A percentile compares a stretch with the other conserved stretches of the same genome.
phyloP scores from a whole-genome alignment of 805 yeast species.

The Saccharomycopsis oosterbeekiorum region DNA sequence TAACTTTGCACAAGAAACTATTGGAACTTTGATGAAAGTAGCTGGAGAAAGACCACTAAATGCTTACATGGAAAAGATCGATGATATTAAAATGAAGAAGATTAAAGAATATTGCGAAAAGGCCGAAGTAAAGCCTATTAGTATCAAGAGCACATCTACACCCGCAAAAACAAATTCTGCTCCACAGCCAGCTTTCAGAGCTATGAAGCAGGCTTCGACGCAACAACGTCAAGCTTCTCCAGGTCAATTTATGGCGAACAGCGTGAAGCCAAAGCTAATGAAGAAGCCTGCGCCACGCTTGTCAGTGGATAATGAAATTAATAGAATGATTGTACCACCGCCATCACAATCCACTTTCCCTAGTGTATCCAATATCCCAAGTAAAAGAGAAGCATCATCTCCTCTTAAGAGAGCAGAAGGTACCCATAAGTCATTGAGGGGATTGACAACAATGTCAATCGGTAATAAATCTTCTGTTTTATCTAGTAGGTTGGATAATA shows the following conservation, averaged over 20 bases:
- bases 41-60: constrained; percentile 63
- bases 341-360: constrained; percentile 1
- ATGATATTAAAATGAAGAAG: constrained; percentile 63
- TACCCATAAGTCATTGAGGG: constrained; percentile 4
- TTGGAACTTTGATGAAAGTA: constrained; percentile 79
- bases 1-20: constrained; percentile 60
- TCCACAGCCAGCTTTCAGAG: background rate
- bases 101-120: constrained; percentile 48
- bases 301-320: constrained; percentile 2
- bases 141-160: constrained; percentile 16
- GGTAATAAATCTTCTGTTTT: background rate
- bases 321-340: constrained; percentile 12
- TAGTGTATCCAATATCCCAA: constrained; percentile 32
- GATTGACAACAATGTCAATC: constrained; percentile 9
- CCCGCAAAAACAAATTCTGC: constrained; percentile 23
- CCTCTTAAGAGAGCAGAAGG: constrained; percentile 41
- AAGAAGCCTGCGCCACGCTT: constrained; percentile 9
- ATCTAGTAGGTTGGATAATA: background rate
- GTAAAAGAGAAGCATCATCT: constrained; percentile 62
- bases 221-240: constrained; percentile 12
- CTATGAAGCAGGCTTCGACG: constrained; percentile 18
- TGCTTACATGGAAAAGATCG: constrained; percentile 56
- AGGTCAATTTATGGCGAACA: background rate
- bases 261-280: background rate
- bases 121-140: constrained; percentile 43